Percentiles rank a stretch among this genome's conserved stretches.
phyloP scores from a whole-genome alignment of 164 flowering plant genomes.

The Brasenia schreberi region DNA sequence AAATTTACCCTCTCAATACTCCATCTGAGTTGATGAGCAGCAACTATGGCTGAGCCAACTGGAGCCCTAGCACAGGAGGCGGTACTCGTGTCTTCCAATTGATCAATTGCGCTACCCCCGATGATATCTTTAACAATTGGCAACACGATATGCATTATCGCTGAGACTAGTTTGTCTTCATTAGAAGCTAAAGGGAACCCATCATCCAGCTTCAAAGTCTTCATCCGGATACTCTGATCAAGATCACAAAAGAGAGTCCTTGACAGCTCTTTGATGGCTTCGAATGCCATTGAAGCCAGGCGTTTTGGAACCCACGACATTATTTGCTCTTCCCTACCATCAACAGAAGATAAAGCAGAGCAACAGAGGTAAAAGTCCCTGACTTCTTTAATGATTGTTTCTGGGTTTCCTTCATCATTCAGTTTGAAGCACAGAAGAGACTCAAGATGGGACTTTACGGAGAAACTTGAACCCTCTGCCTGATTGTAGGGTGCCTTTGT shows the following conservation, averaged over 20 bases:
- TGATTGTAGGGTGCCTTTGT: conserved; percentile 25
- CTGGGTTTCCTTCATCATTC: conserved; percentile 6
- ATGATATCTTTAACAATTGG: conserved; percentile 50
- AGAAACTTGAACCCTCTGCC: conserved; percentile 32
- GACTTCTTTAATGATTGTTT: conserved; percentile 13
- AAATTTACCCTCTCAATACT: conserved; percentile 55
- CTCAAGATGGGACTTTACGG: conserved; percentile 38
- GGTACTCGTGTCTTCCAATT: conserved; percentile 32
- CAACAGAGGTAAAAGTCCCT: conserved; percentile 54
- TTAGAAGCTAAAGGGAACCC: conserved; percentile 19
- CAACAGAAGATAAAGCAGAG: conserved; percentile 44
- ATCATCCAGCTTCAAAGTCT: conserved; percentile 21
- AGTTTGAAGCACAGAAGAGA: conserved; percentile 29
- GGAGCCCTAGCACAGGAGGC: conserved; percentile 49
- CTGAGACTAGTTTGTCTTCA: conserved; percentile 39
- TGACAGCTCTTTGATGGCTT: conserved; percentile 34
- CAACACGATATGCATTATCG: conserved; percentile 48
- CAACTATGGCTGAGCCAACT: conserved; percentile 58
- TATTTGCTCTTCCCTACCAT: conserved; percentile 16
- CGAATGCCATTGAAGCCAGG: conserved; percentile 24
- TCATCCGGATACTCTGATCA: conserved; percentile 7
- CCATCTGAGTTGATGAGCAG: conserved; percentile 90
- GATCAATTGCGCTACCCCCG: conserved; percentile 57
- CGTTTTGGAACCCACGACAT: conserved; percentile 54
- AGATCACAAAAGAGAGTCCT: conserved; percentile 14